Evolutionary conservation across 495 filamentous ascomycete species (phyloP).

Genomic region (Talaromyces trachyspermus): DNA sequence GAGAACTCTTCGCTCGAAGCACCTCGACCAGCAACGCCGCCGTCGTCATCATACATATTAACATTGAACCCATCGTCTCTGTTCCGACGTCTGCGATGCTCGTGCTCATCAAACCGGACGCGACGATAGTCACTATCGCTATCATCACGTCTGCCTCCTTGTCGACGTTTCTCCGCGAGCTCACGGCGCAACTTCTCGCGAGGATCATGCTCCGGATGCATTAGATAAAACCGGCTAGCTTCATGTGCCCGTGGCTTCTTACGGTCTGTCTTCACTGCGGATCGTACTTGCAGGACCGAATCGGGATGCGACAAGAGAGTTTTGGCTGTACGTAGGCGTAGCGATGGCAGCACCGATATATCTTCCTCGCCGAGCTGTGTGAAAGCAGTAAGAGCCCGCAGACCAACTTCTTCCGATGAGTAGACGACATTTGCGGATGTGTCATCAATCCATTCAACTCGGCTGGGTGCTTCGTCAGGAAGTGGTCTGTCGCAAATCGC

Average conservation of each 20-base stretch:
- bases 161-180: conserved; percentile 38
- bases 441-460: conserved; percentile 93
- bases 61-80: conserved; percentile 55
- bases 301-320: conserved; percentile 57
- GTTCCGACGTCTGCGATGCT: conserved; percentile 45
- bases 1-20: conserved; percentile 22
- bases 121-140: conserved; percentile 54
- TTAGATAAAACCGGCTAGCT: conserved; percentile 81
- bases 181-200: conserved; percentile 56
- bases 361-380: conserved; percentile 33
- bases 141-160: conserved; percentile 49
- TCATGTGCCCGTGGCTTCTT: conserved; percentile 71
- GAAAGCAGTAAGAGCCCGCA: conserved; percentile 63
- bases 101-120: conserved; percentile 49
- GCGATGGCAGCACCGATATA: conserved; percentile 32
- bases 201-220: conserved; percentile 83
- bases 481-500: conserved; percentile 60
- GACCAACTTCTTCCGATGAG: conserved; percentile 57
- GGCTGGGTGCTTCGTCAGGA: conserved; percentile 39
- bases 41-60: conserved; percentile 72
- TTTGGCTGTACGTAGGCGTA: conserved; percentile 55
- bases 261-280: conserved; percentile 65
- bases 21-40: conserved; percentile 8
- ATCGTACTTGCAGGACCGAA: conserved; percentile 60
- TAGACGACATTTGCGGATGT: conserved; percentile 82